Evolutionary conservation across 2,329 filamentous ascomycete species (phyloP), one percentile per base, ranked within the genome.

Genomic region (Chaetomiaceae sp.): DNA sequence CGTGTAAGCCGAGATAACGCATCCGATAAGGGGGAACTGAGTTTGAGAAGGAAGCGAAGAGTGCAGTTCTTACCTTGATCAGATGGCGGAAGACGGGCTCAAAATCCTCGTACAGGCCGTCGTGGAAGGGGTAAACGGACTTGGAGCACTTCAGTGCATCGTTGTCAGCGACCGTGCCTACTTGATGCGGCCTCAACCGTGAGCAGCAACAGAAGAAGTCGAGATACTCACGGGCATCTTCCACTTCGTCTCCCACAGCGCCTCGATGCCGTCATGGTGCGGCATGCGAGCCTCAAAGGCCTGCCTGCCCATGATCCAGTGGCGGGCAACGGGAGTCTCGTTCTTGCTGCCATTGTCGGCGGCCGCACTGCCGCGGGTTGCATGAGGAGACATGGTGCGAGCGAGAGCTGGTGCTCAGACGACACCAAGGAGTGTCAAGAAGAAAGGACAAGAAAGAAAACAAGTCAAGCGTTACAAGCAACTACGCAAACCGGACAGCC

Each of bases 211-310:
- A 26, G 11, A 18, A 30, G 12, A 45, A 30, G 14, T n/a, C 10
- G 26, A 20, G 17, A 33, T n/a, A 58, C 74, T 47, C 66, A 83
- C 80, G 5, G 81, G 81, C 55, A 75, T 69, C 64, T 81, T 81
- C 84, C 84, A 89, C 65, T 86, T 87, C 6, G 80, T 85, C 66
- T 86, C 81, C 84, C 86, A 89, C 22, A 86, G 66, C 9, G 74
- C 73, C 58, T 75, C 69, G 54, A 83, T 80, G 19, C 75, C 75
- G 27, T 72, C 68, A 54, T 82, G 76, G 58, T 83, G 80, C 17
- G 78, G 71, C 70, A 73, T 73, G 50, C 60, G 61, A 12, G 49
- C 56, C 57, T 70, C 64, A 57, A 69, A 74, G 34, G 65, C 66
- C 52, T 66, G 61, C 17, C 53, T 50, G 45, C 70, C 71, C 70